phyloP scores from a whole-genome alignment of 2,329 filamentous ascomycete species.

The Penicillium sp. region DNA sequence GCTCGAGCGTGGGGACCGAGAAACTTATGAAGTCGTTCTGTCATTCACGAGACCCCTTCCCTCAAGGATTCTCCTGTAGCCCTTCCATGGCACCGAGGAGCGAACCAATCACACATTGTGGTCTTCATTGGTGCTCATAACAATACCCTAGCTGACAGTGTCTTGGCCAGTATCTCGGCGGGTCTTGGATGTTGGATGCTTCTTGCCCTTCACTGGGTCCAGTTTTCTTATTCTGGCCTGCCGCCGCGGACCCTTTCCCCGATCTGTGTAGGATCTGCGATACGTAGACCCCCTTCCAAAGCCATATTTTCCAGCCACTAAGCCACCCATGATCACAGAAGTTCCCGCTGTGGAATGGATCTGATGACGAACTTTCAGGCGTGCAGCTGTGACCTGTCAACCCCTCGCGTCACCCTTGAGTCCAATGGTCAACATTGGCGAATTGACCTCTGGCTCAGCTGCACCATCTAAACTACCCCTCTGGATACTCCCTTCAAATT shows the following conservation, averaged over 20 bases:
- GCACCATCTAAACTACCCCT: no score
- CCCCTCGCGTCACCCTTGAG: no score
- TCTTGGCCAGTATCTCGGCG: conserved; percentile 1
- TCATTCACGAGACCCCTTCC: neutral
- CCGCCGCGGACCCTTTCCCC: conserved; percentile 6
- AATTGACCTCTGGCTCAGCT: no score
- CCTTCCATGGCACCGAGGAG: neutral
- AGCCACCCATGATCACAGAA: conserved; percentile 1
- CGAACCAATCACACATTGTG: neutral
- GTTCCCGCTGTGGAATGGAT: neutral
- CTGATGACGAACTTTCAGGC: no score
- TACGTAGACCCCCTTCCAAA: neutral
- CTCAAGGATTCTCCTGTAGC: neutral
- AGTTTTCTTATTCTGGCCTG: neutral
- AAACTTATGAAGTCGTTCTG: neutral
- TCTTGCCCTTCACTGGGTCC: neutral
- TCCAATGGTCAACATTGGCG: neutral
- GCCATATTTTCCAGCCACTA: conserved; percentile 7
- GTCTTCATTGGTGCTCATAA: neutral
- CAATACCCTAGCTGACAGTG: neutral
- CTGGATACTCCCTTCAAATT: no score
- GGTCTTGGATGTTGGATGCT: neutral
- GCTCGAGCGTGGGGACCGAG: neutral
- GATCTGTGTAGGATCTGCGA: conserved; percentile 19
- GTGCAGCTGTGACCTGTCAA: neutral